phyloP scores from a whole-genome alignment of 2,329 filamentous ascomycete species.

The Aspergillus pseudotamarii region DNA sequence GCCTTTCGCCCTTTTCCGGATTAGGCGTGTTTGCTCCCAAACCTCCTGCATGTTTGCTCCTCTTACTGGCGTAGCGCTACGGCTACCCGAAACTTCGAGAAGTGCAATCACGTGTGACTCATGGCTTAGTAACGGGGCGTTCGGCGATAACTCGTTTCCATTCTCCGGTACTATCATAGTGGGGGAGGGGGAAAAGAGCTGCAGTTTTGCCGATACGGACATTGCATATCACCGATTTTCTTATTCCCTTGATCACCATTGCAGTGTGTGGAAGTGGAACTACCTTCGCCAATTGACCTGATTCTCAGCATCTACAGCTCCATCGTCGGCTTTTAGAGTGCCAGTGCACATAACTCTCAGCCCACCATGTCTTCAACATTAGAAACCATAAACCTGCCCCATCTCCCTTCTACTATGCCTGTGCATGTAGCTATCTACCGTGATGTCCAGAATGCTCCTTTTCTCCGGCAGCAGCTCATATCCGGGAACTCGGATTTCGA shows the following conservation, averaged over 20 bases:
- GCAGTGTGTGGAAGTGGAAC: background rate
- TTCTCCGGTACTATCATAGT: constrained; percentile 1
- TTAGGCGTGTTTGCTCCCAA: background rate
- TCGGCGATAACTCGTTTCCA: constrained; percentile 12
- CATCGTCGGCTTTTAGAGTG: background rate
- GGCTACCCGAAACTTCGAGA: constrained; percentile 42
- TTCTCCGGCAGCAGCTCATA: constrained; percentile 82
- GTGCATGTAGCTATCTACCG: constrained; percentile 77
- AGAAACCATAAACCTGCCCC: constrained; percentile 72
- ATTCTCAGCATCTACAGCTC: background rate
- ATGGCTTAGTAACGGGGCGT: constrained; percentile 16
- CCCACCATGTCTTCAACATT: constrained; percentile 44
- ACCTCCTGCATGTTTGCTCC: background rate
- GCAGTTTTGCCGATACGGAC: background rate
- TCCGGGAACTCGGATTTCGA: constrained; percentile 82
- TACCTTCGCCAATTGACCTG: background rate
- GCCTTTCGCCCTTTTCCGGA: constrained; percentile 9
- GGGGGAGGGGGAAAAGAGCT: constrained; percentile 19
- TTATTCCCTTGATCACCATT: background rate
- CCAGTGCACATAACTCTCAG: background rate
- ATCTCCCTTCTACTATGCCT: constrained; percentile 68
- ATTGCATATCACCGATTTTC: background rate
- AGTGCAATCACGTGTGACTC: constrained; percentile 27
- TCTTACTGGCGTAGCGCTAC: constrained; percentile 17
- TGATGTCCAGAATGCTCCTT: constrained; percentile 74